Evolutionary conservation across 1,284 basidiomycete genomes (phyloP).

Genomic region (Moesziomyces sp.): DNA sequence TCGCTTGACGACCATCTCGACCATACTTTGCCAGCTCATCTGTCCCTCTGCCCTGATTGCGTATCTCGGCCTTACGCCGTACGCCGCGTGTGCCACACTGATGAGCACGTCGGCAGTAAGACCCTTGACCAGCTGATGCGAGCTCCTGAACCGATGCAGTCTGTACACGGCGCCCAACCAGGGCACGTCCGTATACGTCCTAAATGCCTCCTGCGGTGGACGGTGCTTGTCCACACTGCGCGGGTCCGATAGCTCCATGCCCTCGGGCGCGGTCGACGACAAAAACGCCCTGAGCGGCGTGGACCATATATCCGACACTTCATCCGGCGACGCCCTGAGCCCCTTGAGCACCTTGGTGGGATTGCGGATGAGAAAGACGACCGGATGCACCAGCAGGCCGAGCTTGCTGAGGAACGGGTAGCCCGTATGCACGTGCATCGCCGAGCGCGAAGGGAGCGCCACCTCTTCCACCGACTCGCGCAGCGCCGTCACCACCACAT

Average conservation of each 20-base stretch:
- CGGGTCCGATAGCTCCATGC: slow-evolving; percentile 14
- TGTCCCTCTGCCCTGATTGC: slow-evolving; percentile 22
- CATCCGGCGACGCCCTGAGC: slow-evolving; percentile 25
- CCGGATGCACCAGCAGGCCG: slow-evolving; percentile 50
- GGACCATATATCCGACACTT: slow-evolving; percentile 49
- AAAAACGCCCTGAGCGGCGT: slow-evolving; percentile 27
- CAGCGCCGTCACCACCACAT: slow-evolving; percentile 37
- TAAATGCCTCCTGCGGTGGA: slow-evolving; percentile 35
- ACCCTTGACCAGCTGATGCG: slow-evolving; percentile 48
- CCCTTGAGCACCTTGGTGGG: slow-evolving; percentile 9
- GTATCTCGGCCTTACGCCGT: slow-evolving; percentile 12
- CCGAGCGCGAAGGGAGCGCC: slow-evolving; percentile 8
- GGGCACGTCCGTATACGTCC: slow-evolving; percentile 52
- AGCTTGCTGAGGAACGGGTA: slow-evolving; percentile 48
- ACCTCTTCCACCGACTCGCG: slow-evolving; percentile 52
- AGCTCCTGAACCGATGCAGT: slow-evolving; percentile 42
- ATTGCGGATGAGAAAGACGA: slow-evolving; percentile 33
- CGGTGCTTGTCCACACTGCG: slow-evolving; percentile 39
- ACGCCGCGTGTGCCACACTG: slow-evolving; percentile 23
- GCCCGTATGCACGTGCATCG: slow-evolving; percentile 39
- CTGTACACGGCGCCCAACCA: slow-evolving; percentile 39
- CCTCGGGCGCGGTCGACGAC: slow-evolving; percentile 9
- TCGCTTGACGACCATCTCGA: slow-evolving; percentile 33
- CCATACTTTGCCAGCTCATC: slow-evolving; percentile 42
- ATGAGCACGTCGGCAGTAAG: slow-evolving; percentile 50